A percentile compares a stretch with the other conserved stretches of the same genome.
These are phyloP conservation scores for Coniella lustricola DNA, from an alignment of 2,329 filamentous ascomycete species.

Conservation along the genomic window DNA sequence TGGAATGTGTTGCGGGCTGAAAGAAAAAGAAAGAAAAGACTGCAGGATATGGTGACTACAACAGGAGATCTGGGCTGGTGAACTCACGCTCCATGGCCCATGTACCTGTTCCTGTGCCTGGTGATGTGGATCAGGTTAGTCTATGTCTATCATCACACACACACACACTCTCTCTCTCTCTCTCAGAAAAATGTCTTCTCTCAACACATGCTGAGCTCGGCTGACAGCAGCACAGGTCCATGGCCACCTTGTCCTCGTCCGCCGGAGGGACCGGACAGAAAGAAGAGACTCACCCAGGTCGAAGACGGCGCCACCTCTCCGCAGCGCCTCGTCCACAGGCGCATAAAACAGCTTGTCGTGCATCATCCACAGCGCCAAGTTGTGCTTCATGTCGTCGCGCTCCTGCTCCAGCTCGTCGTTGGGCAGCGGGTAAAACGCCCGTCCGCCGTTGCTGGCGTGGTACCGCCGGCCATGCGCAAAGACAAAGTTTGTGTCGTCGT, in stretches of 20 bases:
- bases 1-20: background rate
- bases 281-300: conserved; percentile 39
- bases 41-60: background rate
- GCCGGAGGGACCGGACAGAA: background rate
- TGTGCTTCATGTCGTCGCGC: conserved; percentile 35
- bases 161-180: no score
- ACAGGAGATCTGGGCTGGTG: no score
- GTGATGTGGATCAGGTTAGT: conserved; percentile 17
- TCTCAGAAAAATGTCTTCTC: no score
- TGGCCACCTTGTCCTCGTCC: no score
- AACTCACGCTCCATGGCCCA: conserved; percentile 46
- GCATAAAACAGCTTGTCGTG: conserved; percentile 35
- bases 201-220: no score
- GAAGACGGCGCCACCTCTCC: conserved; percentile 35
- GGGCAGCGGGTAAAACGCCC: conserved; percentile 27
- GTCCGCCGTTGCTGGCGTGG: conserved; percentile 28
- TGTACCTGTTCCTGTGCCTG: conserved; percentile 44
- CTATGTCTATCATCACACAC: background rate
- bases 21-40: background rate
- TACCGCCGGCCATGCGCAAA: conserved; percentile 29
- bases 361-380: conserved; percentile 29
- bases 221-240: no score
- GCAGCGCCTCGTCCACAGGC: conserved; percentile 33
- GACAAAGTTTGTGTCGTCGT: conserved; percentile 24
- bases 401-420: conserved; percentile 36